Evolutionary conservation across 495 filamentous ascomycete genomes (phyloP).

Genomic region (Emericellopsis terricola): DNA sequence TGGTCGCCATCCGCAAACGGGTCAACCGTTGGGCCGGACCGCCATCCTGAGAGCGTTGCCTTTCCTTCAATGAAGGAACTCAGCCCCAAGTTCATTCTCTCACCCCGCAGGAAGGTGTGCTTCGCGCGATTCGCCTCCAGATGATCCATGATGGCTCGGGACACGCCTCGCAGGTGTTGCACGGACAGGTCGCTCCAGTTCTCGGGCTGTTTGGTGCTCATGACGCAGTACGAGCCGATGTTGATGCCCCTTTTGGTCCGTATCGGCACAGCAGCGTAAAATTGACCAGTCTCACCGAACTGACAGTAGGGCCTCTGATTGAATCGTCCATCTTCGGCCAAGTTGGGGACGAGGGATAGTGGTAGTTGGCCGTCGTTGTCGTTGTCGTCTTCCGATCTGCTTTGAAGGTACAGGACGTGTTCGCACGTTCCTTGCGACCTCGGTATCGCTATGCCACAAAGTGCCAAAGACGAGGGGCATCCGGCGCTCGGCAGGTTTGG

Average conservation of each 20-base stretch:
- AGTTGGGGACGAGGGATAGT: conserved; percentile 28
- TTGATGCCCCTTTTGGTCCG: conserved; percentile 48
- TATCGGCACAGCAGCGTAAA: conserved; percentile 50
- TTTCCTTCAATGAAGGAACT: conserved; percentile 45
- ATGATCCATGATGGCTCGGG: conserved; percentile 42
- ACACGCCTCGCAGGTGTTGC: conserved; percentile 27
- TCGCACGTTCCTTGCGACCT: conserved; percentile 28
- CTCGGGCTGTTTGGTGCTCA: conserved; percentile 36
- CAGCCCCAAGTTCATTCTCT: conserved; percentile 41
- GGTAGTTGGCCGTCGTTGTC: conserved; percentile 10
- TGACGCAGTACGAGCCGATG: conserved; percentile 51
- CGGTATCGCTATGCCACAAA: conserved; percentile 24
- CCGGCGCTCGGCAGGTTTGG: conserved; percentile 13
- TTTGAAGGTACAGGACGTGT: conserved; percentile 13
- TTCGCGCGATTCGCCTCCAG: conserved; percentile 38
- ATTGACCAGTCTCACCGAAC: conserved; percentile 27
- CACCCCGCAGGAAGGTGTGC: conserved; percentile 36
- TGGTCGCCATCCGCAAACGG: too few species aligned
- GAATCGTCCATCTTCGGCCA: conserved; percentile 29
- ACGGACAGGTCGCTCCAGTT: conserved; percentile 18
- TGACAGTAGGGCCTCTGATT: conserved; percentile 7
- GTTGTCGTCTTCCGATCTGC: conserved; percentile 1
- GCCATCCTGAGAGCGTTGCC: conserved; percentile 5
- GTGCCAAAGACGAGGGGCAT: too few species aligned
- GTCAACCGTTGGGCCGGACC: background rate